phyloP scores from a whole-genome alignment of 345 rosid genomes.

The Barbarea vulgaris region DNA sequence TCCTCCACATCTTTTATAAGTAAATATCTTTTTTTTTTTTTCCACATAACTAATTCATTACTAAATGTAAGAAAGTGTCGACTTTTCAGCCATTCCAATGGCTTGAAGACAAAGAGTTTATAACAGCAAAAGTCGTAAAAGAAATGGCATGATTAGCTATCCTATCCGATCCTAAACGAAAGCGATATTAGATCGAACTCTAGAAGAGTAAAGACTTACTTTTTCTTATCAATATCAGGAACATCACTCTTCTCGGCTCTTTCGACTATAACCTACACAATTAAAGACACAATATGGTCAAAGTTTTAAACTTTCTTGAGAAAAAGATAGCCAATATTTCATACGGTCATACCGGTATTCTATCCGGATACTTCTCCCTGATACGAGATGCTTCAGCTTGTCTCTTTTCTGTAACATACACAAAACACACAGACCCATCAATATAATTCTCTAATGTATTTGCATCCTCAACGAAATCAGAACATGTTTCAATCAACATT shows the following conservation, averaged over 20 bases:
- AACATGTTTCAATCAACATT: background rate
- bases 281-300: background rate
- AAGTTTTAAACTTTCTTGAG: background rate
- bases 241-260: slow-evolving; percentile 95
- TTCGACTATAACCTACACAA: slow-evolving; percentile 79
- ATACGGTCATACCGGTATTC: slow-evolving; percentile 73
- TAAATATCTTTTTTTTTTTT: background rate
- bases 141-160: background rate
- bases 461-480: background rate
- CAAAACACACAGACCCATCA: background rate
- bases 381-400: slow-evolving; percentile 94
- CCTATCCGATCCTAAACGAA: background rate
- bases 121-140: background rate
- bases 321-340: background rate
- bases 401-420: slow-evolving; percentile 73
- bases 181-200: background rate
- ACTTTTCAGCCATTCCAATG: background rate
- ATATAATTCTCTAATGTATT: background rate
- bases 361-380: slow-evolving; percentile 92
- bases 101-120: background rate
- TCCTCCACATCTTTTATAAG: background rate
- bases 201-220: slow-evolving; percentile 47
- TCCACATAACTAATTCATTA: background rate
- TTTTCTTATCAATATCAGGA: slow-evolving; percentile 95
- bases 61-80: background rate